Evolutionary conservation across 2,329 filamentous ascomycete species (phyloP), one percentile per base, ranked within the genome.

Genomic region (Cladophialophora immunda): DNA sequence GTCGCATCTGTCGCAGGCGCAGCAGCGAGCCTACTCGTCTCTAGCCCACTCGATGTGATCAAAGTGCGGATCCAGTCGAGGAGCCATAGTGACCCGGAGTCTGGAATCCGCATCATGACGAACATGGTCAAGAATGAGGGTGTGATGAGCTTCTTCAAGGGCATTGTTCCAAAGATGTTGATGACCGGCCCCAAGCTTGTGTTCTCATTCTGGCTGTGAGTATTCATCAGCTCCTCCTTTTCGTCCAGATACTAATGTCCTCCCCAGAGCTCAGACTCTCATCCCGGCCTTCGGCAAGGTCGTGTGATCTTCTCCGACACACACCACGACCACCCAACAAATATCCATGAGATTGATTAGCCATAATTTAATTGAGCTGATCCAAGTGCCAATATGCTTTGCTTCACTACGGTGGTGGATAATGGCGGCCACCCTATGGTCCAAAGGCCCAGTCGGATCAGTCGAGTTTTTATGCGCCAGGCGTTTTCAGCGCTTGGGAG

Each of bases 171-270:
- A 70, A 99, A 99, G 90, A 89, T 99, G 71, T 87, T 99, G 76
- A 99, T 99, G 95, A 99, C 95, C 17, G 96, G 95, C 27, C 95
- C 95, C 70, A 99, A 99, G 87, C 87, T 99, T 68, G 95, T 98
- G 70, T 99, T 99, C 85, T 97, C 94, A 68, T 99, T 99, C 89
- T 99, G 95, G 95, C 89, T 99, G 77, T 50, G 8, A 50, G 45
- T 50, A 50, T 13, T 13, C 3, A 27, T 4, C 38, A 25, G 13
- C 9, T 50, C 3, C 0, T 25, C 7, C 1, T 19, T 25, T 27
- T 50, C 5, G 2, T 25, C 15, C 19, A 4, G 11, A 13, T 50
- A 15, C 45, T 50, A 50, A 50, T 22, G 27, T 0, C 11, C 19
- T 27, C 19, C 19, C 13, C 19, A 50, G 45, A 27, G 95, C 95